phyloP scores from a whole-genome alignment of 2,329 filamentous ascomycete species.

The Iodosphaeria phyllophila region DNA sequence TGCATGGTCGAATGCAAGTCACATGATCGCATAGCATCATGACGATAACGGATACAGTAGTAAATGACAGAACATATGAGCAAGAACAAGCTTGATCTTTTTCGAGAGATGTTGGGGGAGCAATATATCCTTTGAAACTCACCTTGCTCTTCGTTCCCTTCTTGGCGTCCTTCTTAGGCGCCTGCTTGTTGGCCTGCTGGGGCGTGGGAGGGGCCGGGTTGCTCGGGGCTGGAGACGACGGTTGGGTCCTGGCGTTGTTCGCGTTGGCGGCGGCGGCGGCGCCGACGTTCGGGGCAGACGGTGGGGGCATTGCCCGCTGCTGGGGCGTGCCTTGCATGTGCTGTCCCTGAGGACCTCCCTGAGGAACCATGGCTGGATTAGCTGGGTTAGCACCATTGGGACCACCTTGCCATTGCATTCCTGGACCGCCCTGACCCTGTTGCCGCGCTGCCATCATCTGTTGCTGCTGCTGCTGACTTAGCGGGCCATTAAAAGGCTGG shows the following conservation, averaged over 20 bases:
- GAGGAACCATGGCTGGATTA: slow-evolving; percentile 24
- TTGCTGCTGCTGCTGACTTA: slow-evolving; percentile 38
- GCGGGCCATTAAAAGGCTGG: slow-evolving; percentile 29
- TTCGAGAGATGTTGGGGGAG: not conserved
- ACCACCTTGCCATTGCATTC: slow-evolving; percentile 28
- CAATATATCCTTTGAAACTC: slow-evolving; percentile 14
- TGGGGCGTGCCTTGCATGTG: slow-evolving; percentile 52
- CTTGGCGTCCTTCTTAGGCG: slow-evolving; percentile 59
- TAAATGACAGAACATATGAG: too few species aligned
- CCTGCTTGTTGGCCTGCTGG: slow-evolving; percentile 51
- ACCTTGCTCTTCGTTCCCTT: slow-evolving; percentile 53
- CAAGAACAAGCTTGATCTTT: too few species aligned
- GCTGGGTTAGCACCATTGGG: slow-evolving; percentile 17
- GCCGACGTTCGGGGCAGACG: slow-evolving; percentile 34
- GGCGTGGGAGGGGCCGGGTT: slow-evolving; percentile 59
- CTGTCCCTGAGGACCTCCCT: slow-evolving; percentile 25
- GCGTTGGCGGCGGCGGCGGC: too few species aligned
- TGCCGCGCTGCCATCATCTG: slow-evolving; percentile 35
- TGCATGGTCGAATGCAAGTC: too few species aligned
- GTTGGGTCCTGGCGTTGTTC: slow-evolving; percentile 34
- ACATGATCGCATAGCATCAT: too few species aligned
- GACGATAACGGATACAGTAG: too few species aligned
- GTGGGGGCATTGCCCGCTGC: slow-evolving; percentile 51
- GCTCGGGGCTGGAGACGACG: slow-evolving; percentile 43
- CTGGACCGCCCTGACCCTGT: slow-evolving; percentile 14